These are phyloP conservation scores for Beauveria sp. DNA, from an alignment of 2,329 filamentous ascomycete genomes.

Conservation along the genomic window DNA sequence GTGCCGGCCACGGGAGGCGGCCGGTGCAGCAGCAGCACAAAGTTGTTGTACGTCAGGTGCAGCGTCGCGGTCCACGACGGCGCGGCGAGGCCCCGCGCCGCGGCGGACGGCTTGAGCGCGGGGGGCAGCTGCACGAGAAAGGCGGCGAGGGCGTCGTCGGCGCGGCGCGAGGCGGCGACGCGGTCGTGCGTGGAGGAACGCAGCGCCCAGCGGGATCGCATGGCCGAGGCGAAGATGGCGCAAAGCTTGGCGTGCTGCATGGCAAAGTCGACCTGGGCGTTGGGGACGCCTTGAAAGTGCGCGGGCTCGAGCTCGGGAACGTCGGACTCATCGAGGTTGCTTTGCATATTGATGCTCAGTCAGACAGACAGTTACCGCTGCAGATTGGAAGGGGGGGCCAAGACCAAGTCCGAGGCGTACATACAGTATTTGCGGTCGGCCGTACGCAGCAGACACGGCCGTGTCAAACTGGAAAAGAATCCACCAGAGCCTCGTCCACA, in stretches of 20 bases:
- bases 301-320: conserved; percentile 34
- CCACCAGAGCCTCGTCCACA: conserved; percentile 34
- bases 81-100: conserved; percentile 14
- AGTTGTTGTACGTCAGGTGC: conserved; percentile 28
- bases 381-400: too few relatives aligned
- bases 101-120: conserved; percentile 18
- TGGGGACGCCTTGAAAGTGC: conserved; percentile 35
- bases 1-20: conserved; percentile 16
- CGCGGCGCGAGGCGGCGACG: conserved; percentile 21
- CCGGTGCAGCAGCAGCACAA: conserved; percentile 27
- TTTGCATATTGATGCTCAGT: not conserved
- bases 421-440: conserved; percentile 42
- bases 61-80: conserved; percentile 23
- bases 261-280: conserved; percentile 35
- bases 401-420: too few relatives aligned
- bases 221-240: conserved; percentile 37
- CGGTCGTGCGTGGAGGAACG: conserved; percentile 6
- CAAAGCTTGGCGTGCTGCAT: conserved; percentile 43
- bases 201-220: conserved; percentile 20
- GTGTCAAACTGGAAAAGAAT: conserved; percentile 32
- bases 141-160: conserved; percentile 24
- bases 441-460: conserved; percentile 32
- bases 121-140: conserved; percentile 23
- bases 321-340: conserved; percentile 43
- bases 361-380: too few relatives aligned